Percentiles rank a stretch among this genome's conserved stretches.
phyloP scores from a whole-genome alignment of 345 rosid genomes.

The Durio zibethinus region DNA sequence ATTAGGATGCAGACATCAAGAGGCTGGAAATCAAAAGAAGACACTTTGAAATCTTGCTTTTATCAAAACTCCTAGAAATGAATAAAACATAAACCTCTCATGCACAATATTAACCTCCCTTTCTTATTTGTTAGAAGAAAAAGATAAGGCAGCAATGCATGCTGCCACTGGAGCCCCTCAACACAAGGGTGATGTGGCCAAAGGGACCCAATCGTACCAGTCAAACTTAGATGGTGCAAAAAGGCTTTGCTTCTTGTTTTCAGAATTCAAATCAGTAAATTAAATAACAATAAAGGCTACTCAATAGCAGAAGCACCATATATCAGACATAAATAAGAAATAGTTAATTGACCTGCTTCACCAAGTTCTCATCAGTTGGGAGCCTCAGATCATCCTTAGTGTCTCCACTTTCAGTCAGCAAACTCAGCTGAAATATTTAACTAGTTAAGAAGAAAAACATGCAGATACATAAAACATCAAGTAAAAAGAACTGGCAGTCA shows the following conservation, averaged over 20 bases:
- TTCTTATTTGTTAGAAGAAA: not conserved
- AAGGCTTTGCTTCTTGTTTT: too few species aligned
- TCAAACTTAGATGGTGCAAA: too few species aligned
- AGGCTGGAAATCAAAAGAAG: not conserved
- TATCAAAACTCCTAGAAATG: not conserved
- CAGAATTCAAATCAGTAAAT: not conserved
- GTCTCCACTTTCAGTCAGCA: conserved; percentile 38
- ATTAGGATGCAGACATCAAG: not conserved
- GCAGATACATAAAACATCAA: not conserved
- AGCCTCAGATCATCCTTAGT: conserved; percentile 46
- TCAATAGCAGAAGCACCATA: not conserved
- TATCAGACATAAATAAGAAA: not conserved
- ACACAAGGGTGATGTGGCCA: not conserved
- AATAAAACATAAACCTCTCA: not conserved
- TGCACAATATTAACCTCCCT: not conserved
- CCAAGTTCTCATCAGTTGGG: conserved; percentile 40
- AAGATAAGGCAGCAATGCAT: not conserved
- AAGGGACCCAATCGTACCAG: not conserved
- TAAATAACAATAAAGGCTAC: not conserved
- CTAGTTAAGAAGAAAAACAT: not conserved
- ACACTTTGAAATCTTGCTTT: not conserved
- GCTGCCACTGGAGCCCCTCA: not conserved
- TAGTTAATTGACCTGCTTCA: conserved; percentile 20
- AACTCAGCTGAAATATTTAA: conserved; percentile 25
- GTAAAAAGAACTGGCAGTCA: not conserved